Base-by-base conservation (phyloP, 2,329 filamentous ascomycete genomes). In the Aureobasidium subglaciale region DNA sequence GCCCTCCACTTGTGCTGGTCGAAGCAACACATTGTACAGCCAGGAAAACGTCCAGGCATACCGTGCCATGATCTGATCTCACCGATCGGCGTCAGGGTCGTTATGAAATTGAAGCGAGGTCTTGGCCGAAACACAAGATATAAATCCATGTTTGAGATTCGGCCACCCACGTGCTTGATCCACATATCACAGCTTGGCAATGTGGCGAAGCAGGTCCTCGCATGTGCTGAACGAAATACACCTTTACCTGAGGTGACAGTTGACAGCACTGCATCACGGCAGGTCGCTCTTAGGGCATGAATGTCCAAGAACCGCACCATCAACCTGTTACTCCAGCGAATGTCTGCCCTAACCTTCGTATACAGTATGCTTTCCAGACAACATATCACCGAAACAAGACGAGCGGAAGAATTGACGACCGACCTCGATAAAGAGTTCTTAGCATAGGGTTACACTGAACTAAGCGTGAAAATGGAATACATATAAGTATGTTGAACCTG, bases 41-140 rank as follows among this genome's bases (percentile, higher is more conserved):
- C 6, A 11, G 6, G 22, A 20, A n/a, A 5, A 3, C 3, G 11
- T 15, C 15, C 29, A 13, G 29, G 8, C 29, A 30, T 13, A 16
- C n/a, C 34, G 7, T 37, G 7, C 34, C 34, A n/a, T n/a, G 34
- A 37, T 37, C 7, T 7, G n/a, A 37, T 37, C 2, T n/a, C 34
- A 15, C 13, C 24, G 25, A 9, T 30, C 15, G 20, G 15, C 41
- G 24, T 10, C 10, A 25, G 38, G 22, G 16, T 6, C 10, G n/a
- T n/a, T n/a, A n/a, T n/a, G n/a, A n/a, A n/a, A 25, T 16, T 16
- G 24, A 30, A 13, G 24, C 41, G n/a, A 43, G 11, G 41, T 22
- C 41, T 43, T 43, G 41, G 41, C 41, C 41, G 41, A 43, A 43
- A 43, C 41, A 43, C 25, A 16, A n/a, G n/a, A n/a, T n/a, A n/a